Percentiles rank a stretch among this genome's conserved stretches.
phyloP scores from a whole-genome alignment of 208 protist species.

The Crithidia brevicula region DNA sequence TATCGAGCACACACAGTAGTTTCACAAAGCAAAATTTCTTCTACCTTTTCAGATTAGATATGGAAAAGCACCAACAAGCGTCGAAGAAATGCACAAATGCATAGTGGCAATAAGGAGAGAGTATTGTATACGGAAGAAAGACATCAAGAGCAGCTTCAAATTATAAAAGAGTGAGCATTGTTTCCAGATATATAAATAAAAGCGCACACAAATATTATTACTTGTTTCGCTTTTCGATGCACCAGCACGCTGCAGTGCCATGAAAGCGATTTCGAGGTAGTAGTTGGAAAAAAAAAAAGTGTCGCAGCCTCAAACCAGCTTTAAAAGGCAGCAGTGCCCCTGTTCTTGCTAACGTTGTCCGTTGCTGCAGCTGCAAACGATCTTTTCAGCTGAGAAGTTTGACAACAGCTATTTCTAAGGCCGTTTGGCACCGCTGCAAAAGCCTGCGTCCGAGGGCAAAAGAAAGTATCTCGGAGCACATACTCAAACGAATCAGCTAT shows the following conservation, averaged over 20 bases:
- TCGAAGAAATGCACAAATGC: no score
- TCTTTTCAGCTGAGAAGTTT: neutral
- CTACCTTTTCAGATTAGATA: no score
- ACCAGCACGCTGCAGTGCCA: no score
- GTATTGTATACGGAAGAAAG: conserved; percentile 3
- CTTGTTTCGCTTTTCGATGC: no score
- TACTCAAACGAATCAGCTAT: conserved; percentile 18
- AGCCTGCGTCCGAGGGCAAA: neutral
- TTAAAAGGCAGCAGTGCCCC: neutral
- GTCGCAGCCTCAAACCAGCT: no score
- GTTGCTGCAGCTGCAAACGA: neutral
- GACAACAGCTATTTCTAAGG: neutral
- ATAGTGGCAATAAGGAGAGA: neutral
- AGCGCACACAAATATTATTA: no score
- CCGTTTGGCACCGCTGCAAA: neutral
- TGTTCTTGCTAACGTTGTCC: conserved; percentile 6
- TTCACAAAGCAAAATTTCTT: no score
- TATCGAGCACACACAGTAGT: neutral
- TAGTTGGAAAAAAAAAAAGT: no score
- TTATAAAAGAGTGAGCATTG: neutral
- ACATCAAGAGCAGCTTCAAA: conserved; percentile 3
- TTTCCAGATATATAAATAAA: no score
- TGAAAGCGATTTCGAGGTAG: no score
- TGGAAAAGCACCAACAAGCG: no score
- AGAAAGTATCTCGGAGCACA: conserved; percentile 6